Evolutionary conservation across 2,329 filamentous ascomycete species (phyloP).

Genomic region (Fusarium sp.): DNA sequence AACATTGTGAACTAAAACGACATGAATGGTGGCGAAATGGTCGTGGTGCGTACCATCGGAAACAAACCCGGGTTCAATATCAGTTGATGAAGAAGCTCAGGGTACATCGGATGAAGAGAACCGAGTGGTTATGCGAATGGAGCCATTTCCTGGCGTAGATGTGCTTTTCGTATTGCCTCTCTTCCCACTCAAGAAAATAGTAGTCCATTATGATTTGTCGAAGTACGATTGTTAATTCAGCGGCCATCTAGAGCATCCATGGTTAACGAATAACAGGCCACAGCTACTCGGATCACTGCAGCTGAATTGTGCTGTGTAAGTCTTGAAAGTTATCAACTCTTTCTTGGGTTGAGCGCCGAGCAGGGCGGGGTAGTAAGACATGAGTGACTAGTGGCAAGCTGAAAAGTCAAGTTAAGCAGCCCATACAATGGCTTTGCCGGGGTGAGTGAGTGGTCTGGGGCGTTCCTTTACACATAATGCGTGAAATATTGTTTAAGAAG

Average conservation of each 20-base stretch:
- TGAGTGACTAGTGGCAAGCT: neutral
- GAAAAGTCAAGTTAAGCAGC: neutral
- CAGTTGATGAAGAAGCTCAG: too few relatives aligned
- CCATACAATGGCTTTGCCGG: neutral
- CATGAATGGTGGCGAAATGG: too few relatives aligned
- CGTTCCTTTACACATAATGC: neutral
- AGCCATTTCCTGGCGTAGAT: too few relatives aligned
- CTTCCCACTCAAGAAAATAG: too few relatives aligned
- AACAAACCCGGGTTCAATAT: too few relatives aligned
- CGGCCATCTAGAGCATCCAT: neutral
- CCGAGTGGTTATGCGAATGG: too few relatives aligned
- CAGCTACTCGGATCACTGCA: neutral
- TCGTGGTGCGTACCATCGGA: too few relatives aligned
- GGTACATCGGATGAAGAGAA: too few relatives aligned
- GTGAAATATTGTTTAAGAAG: neutral
- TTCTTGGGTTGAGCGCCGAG: rapidly evolving
- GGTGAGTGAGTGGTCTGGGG: neutral
- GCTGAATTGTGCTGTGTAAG: neutral
- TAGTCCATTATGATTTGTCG: neutral
- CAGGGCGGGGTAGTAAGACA: neutral
- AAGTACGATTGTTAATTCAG: neutral
- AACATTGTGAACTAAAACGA: too few relatives aligned
- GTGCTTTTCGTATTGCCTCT: too few relatives aligned
- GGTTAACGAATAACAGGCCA: neutral
- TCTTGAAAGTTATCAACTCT: neutral